Percentiles rank a stretch among this genome's conserved stretches.
phyloP scores from a whole-genome alignment of 257 asterid genomes.

The Primulina eburnea region DNA sequence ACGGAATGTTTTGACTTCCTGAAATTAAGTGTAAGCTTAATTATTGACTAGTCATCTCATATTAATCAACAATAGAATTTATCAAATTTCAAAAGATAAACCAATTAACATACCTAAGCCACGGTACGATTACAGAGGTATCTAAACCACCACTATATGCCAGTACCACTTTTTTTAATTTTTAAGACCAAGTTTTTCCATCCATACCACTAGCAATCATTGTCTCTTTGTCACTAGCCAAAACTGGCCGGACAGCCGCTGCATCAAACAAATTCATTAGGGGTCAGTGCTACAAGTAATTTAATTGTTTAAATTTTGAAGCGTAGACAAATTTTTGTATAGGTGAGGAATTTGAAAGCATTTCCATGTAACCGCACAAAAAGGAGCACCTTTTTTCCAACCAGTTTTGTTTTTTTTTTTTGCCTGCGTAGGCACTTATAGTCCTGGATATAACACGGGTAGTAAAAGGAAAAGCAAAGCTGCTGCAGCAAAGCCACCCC shows the following conservation, averaged over 20 bases:
- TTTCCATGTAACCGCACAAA: too few species aligned
- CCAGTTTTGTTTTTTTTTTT: neutral
- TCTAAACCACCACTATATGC: conserved; percentile 98
- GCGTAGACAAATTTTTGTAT: too few species aligned
- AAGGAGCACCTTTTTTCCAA: too few species aligned
- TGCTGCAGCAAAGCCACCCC: too few species aligned
- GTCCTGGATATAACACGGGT: conserved; percentile 24
- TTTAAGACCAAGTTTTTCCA: conserved; percentile 50
- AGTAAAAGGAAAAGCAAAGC: conserved; percentile 11
- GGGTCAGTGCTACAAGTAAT: neutral
- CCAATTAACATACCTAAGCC: conserved; percentile 65
- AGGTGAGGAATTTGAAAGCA: too few species aligned
- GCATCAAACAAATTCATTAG: conserved; percentile 27
- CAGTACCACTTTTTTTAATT: conserved; percentile 85
- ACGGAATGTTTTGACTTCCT: neutral
- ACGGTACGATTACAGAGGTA: conserved; percentile 97
- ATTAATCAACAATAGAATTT: neutral
- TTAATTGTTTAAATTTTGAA: too few species aligned
- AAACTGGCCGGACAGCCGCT: conserved; percentile 59
- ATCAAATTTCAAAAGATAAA: neutral
- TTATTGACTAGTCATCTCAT: neutral
- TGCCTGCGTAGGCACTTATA: too few species aligned
- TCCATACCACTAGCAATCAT: conserved; percentile 34
- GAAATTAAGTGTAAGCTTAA: neutral
- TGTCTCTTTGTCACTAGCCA: conserved; percentile 59